Conservation (phyloP, 2,329 filamentous ascomycete genomes). For the Pseudopithomyces chartarum region DNA sequence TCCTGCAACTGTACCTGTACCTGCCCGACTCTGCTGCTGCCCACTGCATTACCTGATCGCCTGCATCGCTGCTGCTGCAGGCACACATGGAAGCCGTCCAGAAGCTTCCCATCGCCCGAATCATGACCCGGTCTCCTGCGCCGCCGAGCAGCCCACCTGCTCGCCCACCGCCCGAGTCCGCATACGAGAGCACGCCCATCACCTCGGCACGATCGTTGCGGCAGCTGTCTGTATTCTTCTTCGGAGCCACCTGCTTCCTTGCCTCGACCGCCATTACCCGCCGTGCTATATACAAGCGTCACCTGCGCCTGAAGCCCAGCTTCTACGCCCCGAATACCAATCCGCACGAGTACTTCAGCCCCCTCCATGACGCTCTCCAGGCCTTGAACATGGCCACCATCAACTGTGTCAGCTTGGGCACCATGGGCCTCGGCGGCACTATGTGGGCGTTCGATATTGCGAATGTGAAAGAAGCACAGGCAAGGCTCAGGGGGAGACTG, state of each 20-base stretch:
- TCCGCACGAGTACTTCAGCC: constrained; percentile 59
- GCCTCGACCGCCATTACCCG: constrained; percentile 69
- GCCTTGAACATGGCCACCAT: constrained; percentile 86
- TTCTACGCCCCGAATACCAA: constrained; percentile 70
- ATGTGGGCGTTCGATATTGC: constrained; percentile 78
- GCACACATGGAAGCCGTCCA: constrained; percentile 27
- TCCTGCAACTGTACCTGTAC: constrained; percentile 24
- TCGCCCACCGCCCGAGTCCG: constrained; percentile 21
- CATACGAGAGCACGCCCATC: constrained; percentile 37
- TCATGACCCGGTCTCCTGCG: constrained; percentile 29
- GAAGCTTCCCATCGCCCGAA: constrained; percentile 26
- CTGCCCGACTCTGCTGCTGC: constrained; percentile 15
- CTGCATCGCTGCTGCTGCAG: constrained; percentile 7
- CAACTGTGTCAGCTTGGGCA: constrained; percentile 76
- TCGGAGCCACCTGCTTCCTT: constrained; percentile 75
- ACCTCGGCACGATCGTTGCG: constrained; percentile 59
- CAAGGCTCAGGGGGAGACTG: constrained; percentile 62
- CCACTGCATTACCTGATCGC: constrained; percentile 7
- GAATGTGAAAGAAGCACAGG: constrained; percentile 58
- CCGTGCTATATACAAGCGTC: constrained; percentile 69
- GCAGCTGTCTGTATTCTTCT: constrained; percentile 73
- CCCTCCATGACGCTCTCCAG: constrained; percentile 75
- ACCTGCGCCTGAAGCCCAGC: constrained; percentile 65
- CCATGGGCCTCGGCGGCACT: constrained; percentile 75
- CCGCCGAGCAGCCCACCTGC: constrained; percentile 22